Evolutionary conservation across 371 early-diverging fungal species (phyloP).

Genomic region (Mortierella sp.): DNA sequence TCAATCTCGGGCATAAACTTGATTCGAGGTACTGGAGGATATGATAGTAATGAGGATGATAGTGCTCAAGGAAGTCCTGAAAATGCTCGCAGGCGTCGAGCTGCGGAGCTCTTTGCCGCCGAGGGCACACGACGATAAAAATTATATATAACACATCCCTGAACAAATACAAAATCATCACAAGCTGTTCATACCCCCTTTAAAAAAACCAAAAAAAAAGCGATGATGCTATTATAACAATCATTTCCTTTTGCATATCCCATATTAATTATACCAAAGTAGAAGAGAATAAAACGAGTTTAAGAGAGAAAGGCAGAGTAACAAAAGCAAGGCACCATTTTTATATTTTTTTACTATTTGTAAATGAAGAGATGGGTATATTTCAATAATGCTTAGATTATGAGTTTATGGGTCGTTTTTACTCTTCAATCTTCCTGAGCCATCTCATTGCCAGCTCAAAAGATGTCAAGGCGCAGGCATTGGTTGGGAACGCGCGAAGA

Average conservation of each 20-base stretch:
- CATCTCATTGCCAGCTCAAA: conserved; percentile 77
- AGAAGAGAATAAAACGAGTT: too few species aligned
- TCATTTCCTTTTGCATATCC: neutral
- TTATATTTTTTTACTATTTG: neutral
- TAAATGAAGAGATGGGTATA: neutral
- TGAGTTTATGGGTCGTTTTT: neutral
- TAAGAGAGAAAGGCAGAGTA: too few species aligned
- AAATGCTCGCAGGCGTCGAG: conserved; percentile 46
- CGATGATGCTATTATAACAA: neutral
- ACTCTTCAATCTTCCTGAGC: conserved; percentile 42
- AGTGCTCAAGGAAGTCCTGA: conserved; percentile 35
- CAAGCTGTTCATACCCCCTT: neutral
- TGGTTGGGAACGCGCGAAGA: conserved; percentile 92
- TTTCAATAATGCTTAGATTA: neutral
- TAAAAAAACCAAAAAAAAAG: neutral
- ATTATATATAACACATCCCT: neutral
- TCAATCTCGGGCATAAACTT: conserved; percentile 19
- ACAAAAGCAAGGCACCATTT: too few species aligned
- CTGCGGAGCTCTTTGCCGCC: conserved; percentile 51
- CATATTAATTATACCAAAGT: too few species aligned
- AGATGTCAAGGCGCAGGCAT: conserved; percentile 87
- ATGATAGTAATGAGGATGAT: conserved; percentile 31
- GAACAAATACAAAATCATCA: neutral
- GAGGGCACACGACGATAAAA: conserved; percentile 30
- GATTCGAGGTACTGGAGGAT: conserved; percentile 17